Percentiles rank a stretch among this genome's conserved stretches.
Conservation (phyloP, 306 rosid genomes). For the Begonia masoniana region DNA sequence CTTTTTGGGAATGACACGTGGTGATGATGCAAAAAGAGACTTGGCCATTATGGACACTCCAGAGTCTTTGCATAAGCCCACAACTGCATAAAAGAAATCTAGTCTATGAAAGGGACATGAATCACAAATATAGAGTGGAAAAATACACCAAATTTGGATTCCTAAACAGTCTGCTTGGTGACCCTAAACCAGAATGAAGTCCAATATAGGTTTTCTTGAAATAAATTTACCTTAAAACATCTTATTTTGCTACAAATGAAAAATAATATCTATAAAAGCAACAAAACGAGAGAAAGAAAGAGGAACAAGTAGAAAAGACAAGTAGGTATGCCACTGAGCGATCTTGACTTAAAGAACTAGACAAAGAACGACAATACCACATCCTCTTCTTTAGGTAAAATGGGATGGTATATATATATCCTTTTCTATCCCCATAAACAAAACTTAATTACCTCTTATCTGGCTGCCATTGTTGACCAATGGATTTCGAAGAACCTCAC, state of each 20-base stretch:
- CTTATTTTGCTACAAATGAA: too few relatives aligned
- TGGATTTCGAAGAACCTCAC: constrained; percentile 72
- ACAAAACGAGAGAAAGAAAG: background rate
- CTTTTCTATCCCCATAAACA: too few relatives aligned
- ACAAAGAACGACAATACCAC: too few relatives aligned
- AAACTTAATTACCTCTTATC: constrained; percentile 47
- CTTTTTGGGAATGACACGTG: constrained; percentile 44
- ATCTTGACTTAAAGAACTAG: too few relatives aligned
- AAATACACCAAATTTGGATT: constrained; percentile 1
- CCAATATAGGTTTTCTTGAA: background rate
- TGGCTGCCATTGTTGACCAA: constrained; percentile 15
- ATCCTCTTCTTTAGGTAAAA: too few relatives aligned
- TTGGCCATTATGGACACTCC: constrained; percentile 87
- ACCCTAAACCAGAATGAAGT: background rate
- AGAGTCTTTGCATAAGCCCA: constrained; percentile 57
- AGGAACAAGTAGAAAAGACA: too few relatives aligned
- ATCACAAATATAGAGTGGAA: constrained; percentile 7
- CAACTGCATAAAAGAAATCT: constrained; percentile 95
- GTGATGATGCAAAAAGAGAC: constrained; percentile 83
- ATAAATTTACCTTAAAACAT: too few relatives aligned
- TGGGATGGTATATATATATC: too few relatives aligned
- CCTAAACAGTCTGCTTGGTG: background rate
- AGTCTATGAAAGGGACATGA: constrained; percentile 31
- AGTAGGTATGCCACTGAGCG: too few relatives aligned
- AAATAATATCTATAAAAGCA: too few relatives aligned